Evolutionary conservation across 129 eudicot species (phyloP), one percentile per base, ranked within the genome.

Genomic region (Apium graveolens): DNA sequence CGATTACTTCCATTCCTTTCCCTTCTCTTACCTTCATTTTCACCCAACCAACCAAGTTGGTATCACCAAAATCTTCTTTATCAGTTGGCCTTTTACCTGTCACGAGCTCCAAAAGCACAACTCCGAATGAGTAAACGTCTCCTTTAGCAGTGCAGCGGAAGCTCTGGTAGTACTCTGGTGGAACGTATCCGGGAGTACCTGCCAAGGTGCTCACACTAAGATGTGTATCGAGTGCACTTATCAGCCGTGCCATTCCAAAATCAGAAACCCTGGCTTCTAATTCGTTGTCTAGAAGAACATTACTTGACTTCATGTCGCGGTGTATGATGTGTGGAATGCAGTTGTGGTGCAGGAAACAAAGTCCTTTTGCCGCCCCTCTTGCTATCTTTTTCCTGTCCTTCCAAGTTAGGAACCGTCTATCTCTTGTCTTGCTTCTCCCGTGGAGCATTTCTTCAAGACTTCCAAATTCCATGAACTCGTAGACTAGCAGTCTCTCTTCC

Each of bases 81-180:
- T 93, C 98, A 0, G 98, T 90, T 26, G 98, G 98, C 70, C 98
- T 80, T 80, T 89, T 90, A 17, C 98, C 96, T 0, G 92, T 81
- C 35, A 93, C 72, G 13, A 93, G 92, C 76, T 90, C 98, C 81
- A 90, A 70, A 1, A 93, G 89, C 1, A 93, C 91, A 1, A 93
- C 98, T 0, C 98, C 98, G 49, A 93, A 83, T 18, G 96, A 90
- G 51, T 93, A 93, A 4, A 93, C 97, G n/a, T 93, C 98, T 1
- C 98, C 96, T 79, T 87, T 93, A 26, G 96, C 87, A 10, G 98
- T 93, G 88, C 96, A 93, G 31, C 97, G 78, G 68, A 93, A 91
- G 83, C 96, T 93, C 74, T 93, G 98, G 41, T 93, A 93, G 85
- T 93, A 93, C 86, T 93, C 98, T 0, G 98, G 98, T 0, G 98